Base-by-base conservation (phyloP, 805 yeast genomes). In the Zygotorulaspora danielsina region DNA sequence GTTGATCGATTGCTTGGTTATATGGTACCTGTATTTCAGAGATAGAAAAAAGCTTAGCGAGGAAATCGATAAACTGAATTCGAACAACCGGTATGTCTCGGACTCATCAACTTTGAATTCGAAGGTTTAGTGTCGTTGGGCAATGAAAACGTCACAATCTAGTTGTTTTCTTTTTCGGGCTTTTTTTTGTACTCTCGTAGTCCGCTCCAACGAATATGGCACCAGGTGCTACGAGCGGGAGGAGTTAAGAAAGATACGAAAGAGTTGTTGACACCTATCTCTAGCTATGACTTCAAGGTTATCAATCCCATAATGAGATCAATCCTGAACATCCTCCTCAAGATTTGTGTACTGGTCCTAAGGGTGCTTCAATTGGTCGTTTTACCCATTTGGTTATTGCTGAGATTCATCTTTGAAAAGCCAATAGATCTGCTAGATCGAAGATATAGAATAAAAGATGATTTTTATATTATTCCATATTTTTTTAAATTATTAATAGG, bases 391-490 rank as follows among this genome's bases (percentile, higher is more conserved):
- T 16, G 35, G 27, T 20, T 46, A 45, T 39, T 30, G 19, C 10
- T 50, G 34, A 8, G 49, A 45, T 22, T 44, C 39, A 8, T 45
- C 29, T 35, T 44, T 8, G 34, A 40, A 15, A 37, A 42, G 8
- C 41, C 46, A 24, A 32, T 57, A 11, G 47, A 48, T 13, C 41
- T 34, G 11, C 37, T 61, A 17, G 64, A 63, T 37, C 45, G 52
- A 16, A 54, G 48, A 32, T 61, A 67, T 40, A 50, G 75, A 19
- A 36, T 69, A 8, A 46, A 42, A 3, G 83, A 80, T 28, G 94
- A 84, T 59, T 50, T 75, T 31, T 61, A 70, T 35, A 62, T 81
- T 19, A 64, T 69, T 8, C 73, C 74, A 12, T 69, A 66, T 32
- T 70, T 72, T 20, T 41, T 72, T 10, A 53, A 61, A 21, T 56